A percentile compares a stretch with the other conserved stretches of the same genome.
Evolutionary conservation across 768 basidiomycete species (phyloP).

Genomic region (Kwoniella sp.): DNA sequence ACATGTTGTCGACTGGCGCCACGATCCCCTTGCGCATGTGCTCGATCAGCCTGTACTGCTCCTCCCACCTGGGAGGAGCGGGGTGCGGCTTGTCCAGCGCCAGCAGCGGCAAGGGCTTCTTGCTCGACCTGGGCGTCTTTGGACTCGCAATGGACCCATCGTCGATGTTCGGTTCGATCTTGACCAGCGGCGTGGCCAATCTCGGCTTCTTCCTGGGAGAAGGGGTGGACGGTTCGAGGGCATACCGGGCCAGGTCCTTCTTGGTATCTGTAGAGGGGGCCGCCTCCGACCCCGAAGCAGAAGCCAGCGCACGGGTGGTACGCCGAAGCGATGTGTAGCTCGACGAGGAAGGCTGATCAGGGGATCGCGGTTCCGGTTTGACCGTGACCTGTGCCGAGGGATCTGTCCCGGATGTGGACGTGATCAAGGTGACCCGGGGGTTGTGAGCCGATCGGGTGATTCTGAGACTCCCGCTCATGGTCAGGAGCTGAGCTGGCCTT

Average conservation of each 20-base stretch:
- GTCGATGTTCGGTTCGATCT: background rate
- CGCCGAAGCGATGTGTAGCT: constrained; percentile 17
- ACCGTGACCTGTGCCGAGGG: background rate
- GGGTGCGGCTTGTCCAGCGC: constrained; percentile 46
- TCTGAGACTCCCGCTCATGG: too few species aligned
- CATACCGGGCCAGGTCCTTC: too few species aligned
- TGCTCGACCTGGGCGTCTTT: constrained; percentile 28
- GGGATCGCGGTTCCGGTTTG: constrained; percentile 1
- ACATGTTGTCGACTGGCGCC: constrained; percentile 79
- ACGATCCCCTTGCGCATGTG: constrained; percentile 66
- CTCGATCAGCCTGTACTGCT: constrained; percentile 56
- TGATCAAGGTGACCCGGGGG: background rate
- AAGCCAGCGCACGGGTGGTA: constrained; percentile 10
- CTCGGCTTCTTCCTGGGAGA: constrained; percentile 18
- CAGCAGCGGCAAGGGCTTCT: constrained; percentile 36
- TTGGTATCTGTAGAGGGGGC: too few species aligned
- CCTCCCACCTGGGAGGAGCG: constrained; percentile 40
- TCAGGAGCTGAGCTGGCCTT: too few species aligned
- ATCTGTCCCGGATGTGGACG: background rate
- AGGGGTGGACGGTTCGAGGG: constrained; percentile 7
- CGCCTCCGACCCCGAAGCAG: too few species aligned
- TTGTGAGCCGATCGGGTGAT: background rate
- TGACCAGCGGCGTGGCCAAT: background rate
- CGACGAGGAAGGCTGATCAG: background rate
- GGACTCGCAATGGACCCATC: background rate